phyloP scores from a whole-genome alignment of 2,329 filamentous ascomycete species.

The Hypoxylon sp. region DNA sequence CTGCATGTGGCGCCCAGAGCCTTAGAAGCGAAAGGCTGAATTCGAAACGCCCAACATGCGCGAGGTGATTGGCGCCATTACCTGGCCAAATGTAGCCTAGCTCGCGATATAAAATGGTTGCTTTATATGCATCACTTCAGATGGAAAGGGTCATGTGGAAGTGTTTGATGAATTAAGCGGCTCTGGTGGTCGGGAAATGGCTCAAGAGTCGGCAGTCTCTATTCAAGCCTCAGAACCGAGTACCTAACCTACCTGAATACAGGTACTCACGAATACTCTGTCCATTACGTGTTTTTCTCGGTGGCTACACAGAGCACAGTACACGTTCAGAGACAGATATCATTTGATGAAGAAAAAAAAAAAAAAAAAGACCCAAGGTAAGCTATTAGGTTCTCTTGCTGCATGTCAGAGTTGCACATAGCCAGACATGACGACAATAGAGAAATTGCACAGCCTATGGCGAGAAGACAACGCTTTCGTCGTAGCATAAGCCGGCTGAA shows the following conservation, averaged over 20 bases:
- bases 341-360: conserved; percentile 6
- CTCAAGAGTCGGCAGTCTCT: conserved; percentile 34
- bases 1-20: conserved; percentile 25
- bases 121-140: conserved; percentile 6
- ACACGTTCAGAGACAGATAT: neutral
- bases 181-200: conserved; percentile 30
- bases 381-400: conserved; percentile 21
- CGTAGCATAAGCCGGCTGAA: conserved; percentile 20
- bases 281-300: neutral
- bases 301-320: conserved; percentile 1
- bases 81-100: conserved; percentile 15
- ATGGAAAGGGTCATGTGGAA: conserved; percentile 33
- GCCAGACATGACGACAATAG: conserved; percentile 14
- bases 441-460: conserved; percentile 24
- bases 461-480: conserved; percentile 19
- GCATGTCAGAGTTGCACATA: conserved; percentile 41
- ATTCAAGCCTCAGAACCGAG: neutral
- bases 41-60: conserved; percentile 1
- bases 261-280: neutral
- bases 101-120: conserved; percentile 11
- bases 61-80: conserved; percentile 10
- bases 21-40: conserved; percentile 23
- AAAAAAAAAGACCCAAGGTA: neutral
- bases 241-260: neutral
- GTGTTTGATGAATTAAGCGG: conserved; percentile 10